Evolutionary conservation across 106 monocot genomes (phyloP), one percentile per base, ranked within the genome.

Genomic region (Dendrobium nobile): DNA sequence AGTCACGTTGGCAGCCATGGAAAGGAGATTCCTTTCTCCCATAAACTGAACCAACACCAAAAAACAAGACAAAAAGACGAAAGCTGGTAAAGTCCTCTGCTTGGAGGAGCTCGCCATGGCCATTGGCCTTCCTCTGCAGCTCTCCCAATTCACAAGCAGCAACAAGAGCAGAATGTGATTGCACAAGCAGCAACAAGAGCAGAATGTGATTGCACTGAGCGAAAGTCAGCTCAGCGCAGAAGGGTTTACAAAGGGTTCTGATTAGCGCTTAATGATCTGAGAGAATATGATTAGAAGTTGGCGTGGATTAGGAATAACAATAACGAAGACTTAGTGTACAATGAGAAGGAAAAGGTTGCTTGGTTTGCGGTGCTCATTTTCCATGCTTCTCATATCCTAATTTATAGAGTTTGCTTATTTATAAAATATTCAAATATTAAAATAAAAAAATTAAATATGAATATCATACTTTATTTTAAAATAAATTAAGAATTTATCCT

Each of bases 1-100:
- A 11, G 76, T 76, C 27, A 76, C 76, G 15, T 76, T 76, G 48
- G 47, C 18, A 20, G 76, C 76, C 76, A 76, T 47, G 26, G 76
- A 76, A 51, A 76, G 51, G 26, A 51, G 26, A 13, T 51, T 41
- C 48, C 76, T 26, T 47, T 48, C 20, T 27, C 76, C 22, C 24
- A 76, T 47, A 76, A 76, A 27, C 76, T 41, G 76, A 47, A 48
- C 22, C 48, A 16, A 47, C 76, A 51, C 76, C 48, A 76, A 24
- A 9, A 47, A 47, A 10, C 27, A n/a, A 10, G 11, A 76, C 5
- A 24, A 27, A 20, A 76, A 76, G 76, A 48, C 47, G 24, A 47
- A 47, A 47, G 6, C 4, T 2, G 19, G 42, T 4, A 43, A 74
- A 42, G 16, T 42, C 6, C 20, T 41, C 3, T 20, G 5, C 74